Base-by-base conservation (phyloP, 1,139 yeast genomes). In the Meyerozyma athensensis region DNA sequence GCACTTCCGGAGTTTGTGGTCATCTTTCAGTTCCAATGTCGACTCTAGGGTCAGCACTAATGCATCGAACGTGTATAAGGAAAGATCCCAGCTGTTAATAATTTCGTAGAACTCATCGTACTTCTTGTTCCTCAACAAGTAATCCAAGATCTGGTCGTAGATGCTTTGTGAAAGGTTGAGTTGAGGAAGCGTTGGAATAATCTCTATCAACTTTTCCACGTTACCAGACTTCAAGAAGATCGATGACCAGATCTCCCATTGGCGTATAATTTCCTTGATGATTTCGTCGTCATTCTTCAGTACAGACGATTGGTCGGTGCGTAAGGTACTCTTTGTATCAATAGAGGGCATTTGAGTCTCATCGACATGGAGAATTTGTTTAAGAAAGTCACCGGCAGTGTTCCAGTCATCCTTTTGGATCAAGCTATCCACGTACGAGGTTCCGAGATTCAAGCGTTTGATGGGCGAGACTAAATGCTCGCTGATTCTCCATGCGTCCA, bases 401-500 rank as follows among this genome's bases (percentile, higher is more conserved):
- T 48, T 48, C 94, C 92, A 86, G 2, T 72, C 52, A 9, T 70
- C 70, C 13, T 36, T 22, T 12, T 69, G 62, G 1, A 83, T 54
- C 33, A 81, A 68, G n/a, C 59, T 51, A 36, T 82, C 79, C 10
- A 84, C 74, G 57, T 86, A 80, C 36, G 68, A 68, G 4, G 79
- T 54, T 1, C 96, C 97, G 36, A 78, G 67, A 26, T 70, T 65
- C 21, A 83, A 58, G 35, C 92, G 61, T 41, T 77, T 75, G 3
- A 57, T 49, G 4, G 73, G 68, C 10, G 67, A 58, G 1, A 81
- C 61, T 41, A 86, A 63, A 48, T 72, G 76, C 34, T 69, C 74
- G 40, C 94, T 74, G 46, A 86, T 77, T 34, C 72, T 73, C 95
- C 96, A 89, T 0, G 96, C 96, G 34, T 80, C 80, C 19, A 68